Evolutionary conservation across 2,329 filamentous ascomycete genomes (phyloP).

Genomic region (Dryadomyces quercivorus): DNA sequence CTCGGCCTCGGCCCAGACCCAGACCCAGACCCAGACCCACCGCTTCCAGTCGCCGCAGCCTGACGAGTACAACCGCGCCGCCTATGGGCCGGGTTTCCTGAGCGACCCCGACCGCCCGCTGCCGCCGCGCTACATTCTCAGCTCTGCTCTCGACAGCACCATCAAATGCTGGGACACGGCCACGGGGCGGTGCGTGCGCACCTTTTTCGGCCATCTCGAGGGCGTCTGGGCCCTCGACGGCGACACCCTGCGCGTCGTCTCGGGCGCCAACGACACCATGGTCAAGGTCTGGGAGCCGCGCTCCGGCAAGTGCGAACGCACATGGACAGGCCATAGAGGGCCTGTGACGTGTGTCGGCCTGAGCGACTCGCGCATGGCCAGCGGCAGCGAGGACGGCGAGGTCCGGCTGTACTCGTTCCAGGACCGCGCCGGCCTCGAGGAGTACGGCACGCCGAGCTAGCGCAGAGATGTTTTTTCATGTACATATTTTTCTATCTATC

Average conservation of each 20-base stretch:
- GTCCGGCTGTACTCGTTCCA: constrained; percentile 75
- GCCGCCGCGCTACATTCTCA: constrained; percentile 85
- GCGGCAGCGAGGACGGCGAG: constrained; percentile 86
- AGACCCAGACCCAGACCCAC: constrained; percentile 4
- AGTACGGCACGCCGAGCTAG: constrained; percentile 38
- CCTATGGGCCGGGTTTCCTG: constrained; percentile 52
- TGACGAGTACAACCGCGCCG: constrained; percentile 28
- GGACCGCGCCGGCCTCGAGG: constrained; percentile 28
- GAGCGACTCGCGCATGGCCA: constrained; percentile 80
- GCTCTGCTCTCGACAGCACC: constrained; percentile 80
- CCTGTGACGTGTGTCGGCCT: constrained; percentile 89
- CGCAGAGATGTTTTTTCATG: not conserved
- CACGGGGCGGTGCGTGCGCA: constrained; percentile 71
- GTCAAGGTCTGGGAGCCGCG: constrained; percentile 92
- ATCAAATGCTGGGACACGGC: constrained; percentile 86
- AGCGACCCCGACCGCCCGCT: constrained; percentile 49
- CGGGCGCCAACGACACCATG: constrained; percentile 84
- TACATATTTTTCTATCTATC: not conserved
- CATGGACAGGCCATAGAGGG: constrained; percentile 79
- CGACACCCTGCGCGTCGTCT: constrained; percentile 52
- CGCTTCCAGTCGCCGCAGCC: constrained; percentile 8
- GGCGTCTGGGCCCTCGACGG: constrained; percentile 72
- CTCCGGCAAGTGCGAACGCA: constrained; percentile 82
- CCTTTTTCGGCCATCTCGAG: constrained; percentile 93
- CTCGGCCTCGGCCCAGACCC: not conserved